Percentiles rank a stretch among this genome's conserved stretches.
phyloP scores from a whole-genome alignment of 108 stramenopile species.

The Cyclotella cryptica region DNA sequence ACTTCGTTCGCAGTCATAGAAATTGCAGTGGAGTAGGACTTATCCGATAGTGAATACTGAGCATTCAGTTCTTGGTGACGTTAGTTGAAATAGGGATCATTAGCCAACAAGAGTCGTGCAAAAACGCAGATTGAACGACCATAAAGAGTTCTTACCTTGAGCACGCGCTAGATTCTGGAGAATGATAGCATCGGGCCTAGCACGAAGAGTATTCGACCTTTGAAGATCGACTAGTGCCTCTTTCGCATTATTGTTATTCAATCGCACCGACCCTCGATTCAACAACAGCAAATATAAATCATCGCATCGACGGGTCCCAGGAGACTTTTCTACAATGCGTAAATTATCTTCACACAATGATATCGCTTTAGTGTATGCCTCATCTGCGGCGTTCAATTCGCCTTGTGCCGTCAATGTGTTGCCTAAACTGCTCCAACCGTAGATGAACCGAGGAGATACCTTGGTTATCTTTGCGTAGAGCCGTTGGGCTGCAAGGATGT shows the following conservation, averaged over 20 bases:
- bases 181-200: constrained; percentile 75
- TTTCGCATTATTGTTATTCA: constrained; percentile 70
- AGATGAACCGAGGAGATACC: constrained; percentile 79
- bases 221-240: constrained; percentile 76
- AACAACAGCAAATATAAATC: constrained; percentile 81
- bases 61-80: constrained; percentile 66
- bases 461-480: constrained; percentile 80
- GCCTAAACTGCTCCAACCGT: constrained; percentile 83
- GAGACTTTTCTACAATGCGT: constrained; percentile 46
- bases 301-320: constrained; percentile 60
- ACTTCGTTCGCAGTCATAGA: constrained; percentile 90
- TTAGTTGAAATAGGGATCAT: background rate
- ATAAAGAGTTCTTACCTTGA: constrained; percentile 15
- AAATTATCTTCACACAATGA: constrained; percentile 67
- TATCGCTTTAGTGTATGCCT: constrained; percentile 74
- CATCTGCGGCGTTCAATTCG: constrained; percentile 61
- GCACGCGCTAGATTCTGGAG: constrained; percentile 85
- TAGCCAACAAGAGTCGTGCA: background rate
- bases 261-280: constrained; percentile 77
- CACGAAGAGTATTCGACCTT: constrained; percentile 60
- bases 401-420: constrained; percentile 84
- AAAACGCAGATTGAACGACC: background rate
- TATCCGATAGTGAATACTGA: constrained; percentile 63
- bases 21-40: constrained; percentile 75
- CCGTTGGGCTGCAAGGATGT: constrained; percentile 81